A percentile compares a stretch with the other conserved stretches of the same genome.
Conservation (phyloP, 164 flowering plant species). For the Magnolia kwangsiensis region DNA sequence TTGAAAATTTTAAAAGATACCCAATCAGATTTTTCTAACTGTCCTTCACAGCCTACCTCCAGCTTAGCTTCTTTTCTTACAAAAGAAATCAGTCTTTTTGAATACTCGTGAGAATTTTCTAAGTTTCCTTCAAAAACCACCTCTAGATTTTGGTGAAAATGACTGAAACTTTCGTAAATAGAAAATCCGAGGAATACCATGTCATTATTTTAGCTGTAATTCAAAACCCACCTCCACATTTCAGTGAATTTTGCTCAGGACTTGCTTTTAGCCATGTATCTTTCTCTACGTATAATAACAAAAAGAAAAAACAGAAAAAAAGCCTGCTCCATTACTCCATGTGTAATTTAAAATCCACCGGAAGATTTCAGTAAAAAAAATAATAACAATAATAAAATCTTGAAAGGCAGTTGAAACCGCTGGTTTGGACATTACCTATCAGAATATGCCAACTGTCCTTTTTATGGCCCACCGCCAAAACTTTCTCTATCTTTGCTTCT, state of each 20-base stretch:
- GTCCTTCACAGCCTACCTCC: conserved; percentile 22
- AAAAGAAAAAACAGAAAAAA: neutral
- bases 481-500: neutral
- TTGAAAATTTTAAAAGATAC: conserved; percentile 23
- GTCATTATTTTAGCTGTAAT: neutral
- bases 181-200: neutral
- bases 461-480: neutral
- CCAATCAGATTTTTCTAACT: conserved; percentile 19
- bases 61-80: neutral
- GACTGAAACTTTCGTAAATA: conserved; percentile 2
- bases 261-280: neutral
- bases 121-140: neutral
- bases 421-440: neutral
- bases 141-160: conserved; percentile 10
- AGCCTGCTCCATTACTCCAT: neutral
- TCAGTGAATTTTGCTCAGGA: no score
- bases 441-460: neutral
- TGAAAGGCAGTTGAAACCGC: no score
- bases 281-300: neutral
- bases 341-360: no score
- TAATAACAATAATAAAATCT: no score
- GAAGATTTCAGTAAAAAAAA: no score
- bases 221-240: neutral
- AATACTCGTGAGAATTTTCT: neutral
- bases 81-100: neutral